Evolutionary conservation across 2,329 filamentous ascomycete species (phyloP).

Genomic region (Verticillium nonalfalfae): DNA sequence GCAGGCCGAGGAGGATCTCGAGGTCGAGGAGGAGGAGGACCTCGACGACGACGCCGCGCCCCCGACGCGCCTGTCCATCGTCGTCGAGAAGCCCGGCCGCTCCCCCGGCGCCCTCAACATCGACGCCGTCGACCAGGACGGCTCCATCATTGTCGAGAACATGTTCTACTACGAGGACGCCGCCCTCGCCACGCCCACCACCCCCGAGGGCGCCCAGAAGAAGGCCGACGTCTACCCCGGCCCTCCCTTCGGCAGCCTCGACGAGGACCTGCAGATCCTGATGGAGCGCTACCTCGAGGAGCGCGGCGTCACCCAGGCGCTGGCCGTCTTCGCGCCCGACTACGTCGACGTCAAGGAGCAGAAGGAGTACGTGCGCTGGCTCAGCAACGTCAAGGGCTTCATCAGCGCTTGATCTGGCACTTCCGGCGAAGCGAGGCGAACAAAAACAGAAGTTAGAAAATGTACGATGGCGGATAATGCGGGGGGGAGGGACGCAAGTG

Average conservation of each 20-base stretch:
- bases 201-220: slow-evolving; percentile 69
- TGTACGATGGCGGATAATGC: neutral
- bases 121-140: slow-evolving; percentile 80
- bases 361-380: slow-evolving; percentile 89
- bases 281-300: slow-evolving; percentile 94
- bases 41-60: slow-evolving; percentile 51
- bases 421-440: neutral
- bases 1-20: slow-evolving; percentile 47
- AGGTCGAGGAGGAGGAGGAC: slow-evolving; percentile 42
- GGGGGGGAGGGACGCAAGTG: neutral
- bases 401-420: slow-evolving; percentile 55
- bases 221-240: slow-evolving; percentile 79
- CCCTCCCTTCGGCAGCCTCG: slow-evolving; percentile 87
- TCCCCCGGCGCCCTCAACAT: slow-evolving; percentile 69
- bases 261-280: slow-evolving; percentile 89
- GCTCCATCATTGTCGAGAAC: slow-evolving; percentile 81
- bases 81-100: slow-evolving; percentile 80
- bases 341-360: slow-evolving; percentile 99
- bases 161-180: slow-evolving; percentile 80
- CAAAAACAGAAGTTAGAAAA: neutral
- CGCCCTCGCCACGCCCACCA: slow-evolving; percentile 68
- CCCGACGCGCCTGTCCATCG: slow-evolving; percentile 77
- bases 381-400: slow-evolving; percentile 81
- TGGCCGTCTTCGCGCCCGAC: slow-evolving; percentile 88
- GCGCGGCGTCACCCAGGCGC: slow-evolving; percentile 78